Evolutionary conservation across 176 grass and related monocot genomes (phyloP).

Genomic region (Cocos nucifera): DNA sequence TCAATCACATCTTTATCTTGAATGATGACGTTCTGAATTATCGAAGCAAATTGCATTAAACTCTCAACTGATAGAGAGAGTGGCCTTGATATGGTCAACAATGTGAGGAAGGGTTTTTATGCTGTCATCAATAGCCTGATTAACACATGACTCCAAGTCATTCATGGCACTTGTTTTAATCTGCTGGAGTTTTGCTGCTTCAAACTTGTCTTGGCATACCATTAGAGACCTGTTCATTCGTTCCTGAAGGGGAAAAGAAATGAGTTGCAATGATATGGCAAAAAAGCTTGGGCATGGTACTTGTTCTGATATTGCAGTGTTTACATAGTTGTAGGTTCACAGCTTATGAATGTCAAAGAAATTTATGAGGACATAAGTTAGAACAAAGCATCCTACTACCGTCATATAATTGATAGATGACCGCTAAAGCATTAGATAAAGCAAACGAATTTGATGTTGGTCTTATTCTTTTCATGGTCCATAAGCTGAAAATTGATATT

Average conservation of each 20-base stretch:
- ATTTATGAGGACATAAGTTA: too few species aligned
- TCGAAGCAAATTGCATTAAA: neutral
- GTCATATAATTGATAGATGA: too few species aligned
- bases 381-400: neutral
- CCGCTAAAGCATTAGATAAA: too few species aligned
- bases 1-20: too few species aligned
- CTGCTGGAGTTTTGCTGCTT: slow-evolving; percentile 71
- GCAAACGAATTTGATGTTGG: too few species aligned
- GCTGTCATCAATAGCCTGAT: slow-evolving; percentile 64
- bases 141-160: slow-evolving; percentile 76
- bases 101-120: slow-evolving; percentile 63
- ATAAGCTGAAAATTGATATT: too few species aligned
- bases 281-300: too few species aligned
- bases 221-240: slow-evolving; percentile 69
- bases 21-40: too few species aligned
- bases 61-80: slow-evolving; percentile 53
- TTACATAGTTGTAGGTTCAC: too few species aligned
- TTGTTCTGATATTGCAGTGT: too few species aligned
- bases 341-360: too few species aligned
- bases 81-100: slow-evolving; percentile 52
- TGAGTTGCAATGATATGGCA: neutral
- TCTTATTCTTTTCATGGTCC: too few species aligned
- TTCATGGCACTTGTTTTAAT: slow-evolving; percentile 49
- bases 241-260: slow-evolving; percentile 39
- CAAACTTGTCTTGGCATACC: slow-evolving; percentile 91